Evolutionary conservation across 805 yeast genomes (phyloP).

Genomic region (Candida sonorensis): DNA sequence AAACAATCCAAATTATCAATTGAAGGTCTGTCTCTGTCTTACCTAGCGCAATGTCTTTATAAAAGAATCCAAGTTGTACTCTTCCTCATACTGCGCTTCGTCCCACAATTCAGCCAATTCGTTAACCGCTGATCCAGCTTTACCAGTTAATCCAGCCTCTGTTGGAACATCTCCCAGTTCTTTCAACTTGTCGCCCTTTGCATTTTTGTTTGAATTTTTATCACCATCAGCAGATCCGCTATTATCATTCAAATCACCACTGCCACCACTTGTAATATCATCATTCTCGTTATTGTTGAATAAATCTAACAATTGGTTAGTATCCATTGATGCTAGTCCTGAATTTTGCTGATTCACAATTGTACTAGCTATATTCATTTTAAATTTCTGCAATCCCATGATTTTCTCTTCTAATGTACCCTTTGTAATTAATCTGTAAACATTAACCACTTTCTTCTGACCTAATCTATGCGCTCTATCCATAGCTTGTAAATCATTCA

Average conservation of each 20-base stretch:
- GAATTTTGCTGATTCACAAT: constrained; percentile 95
- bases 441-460: constrained; percentile 96
- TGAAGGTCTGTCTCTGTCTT: too few species aligned
- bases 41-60: constrained; percentile 56
- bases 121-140: constrained; percentile 80
- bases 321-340: constrained; percentile 95
- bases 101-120: constrained; percentile 96
- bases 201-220: constrained; percentile 16
- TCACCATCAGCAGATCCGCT: constrained; percentile 20
- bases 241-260: neutral
- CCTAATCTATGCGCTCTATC: constrained; percentile 98
- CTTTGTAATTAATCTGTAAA: constrained; percentile 87
- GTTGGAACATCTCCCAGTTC: constrained; percentile 31
- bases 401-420: constrained; percentile 94
- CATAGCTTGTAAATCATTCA: constrained; percentile 99
- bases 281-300: constrained; percentile 64
- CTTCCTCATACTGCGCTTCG: constrained; percentile 92
- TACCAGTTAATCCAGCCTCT: constrained; percentile 77
- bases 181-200: constrained; percentile 16
- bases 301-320: constrained; percentile 84
- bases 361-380: constrained; percentile 94
- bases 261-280: constrained; percentile 22
- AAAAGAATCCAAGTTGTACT: constrained; percentile 88
- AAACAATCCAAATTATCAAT: too few species aligned
- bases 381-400: constrained; percentile 97